These are phyloP conservation scores for Leccinum disarticulatum DNA, from an alignment of 768 basidiomycete genomes.

Conservation along the genomic window DNA sequence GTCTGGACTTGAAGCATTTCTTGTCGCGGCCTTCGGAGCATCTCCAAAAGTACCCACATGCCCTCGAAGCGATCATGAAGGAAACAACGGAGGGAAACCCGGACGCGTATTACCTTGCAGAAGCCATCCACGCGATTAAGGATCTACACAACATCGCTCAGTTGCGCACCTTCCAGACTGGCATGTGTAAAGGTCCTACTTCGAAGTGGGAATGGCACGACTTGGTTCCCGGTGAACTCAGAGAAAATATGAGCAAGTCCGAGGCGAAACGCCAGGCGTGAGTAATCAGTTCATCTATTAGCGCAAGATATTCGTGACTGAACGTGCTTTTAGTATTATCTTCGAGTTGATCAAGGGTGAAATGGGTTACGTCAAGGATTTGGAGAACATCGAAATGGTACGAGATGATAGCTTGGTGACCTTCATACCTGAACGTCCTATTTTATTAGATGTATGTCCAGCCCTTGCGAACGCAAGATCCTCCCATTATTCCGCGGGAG, in stretches of 20 bases:
- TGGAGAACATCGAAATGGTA: constrained; percentile 82
- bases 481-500: constrained; percentile 74
- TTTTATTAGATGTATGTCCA: constrained; percentile 71
- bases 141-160: constrained; percentile 79
- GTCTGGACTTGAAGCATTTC: constrained; percentile 64
- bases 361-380: constrained; percentile 91
- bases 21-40: constrained; percentile 62
- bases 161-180: constrained; percentile 85
- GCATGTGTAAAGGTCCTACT: constrained; percentile 79
- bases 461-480: constrained; percentile 68
- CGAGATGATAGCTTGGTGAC: constrained; percentile 20
- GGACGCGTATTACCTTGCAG: constrained; percentile 78
- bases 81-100: constrained; percentile 81
- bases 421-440: constrained; percentile 4
- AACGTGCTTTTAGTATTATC: constrained; percentile 60
- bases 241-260: constrained; percentile 61
- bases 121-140: constrained; percentile 83
- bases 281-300: constrained; percentile 29
- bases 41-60: constrained; percentile 68
- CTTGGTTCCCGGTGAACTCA: constrained; percentile 67
- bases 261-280: constrained; percentile 86
- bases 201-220: constrained; percentile 92
- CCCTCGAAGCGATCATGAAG: constrained; percentile 81
- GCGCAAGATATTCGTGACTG: not conserved
- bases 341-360: constrained; percentile 95